Percentiles rank a stretch among this genome's conserved stretches.
phyloP scores from a whole-genome alignment of 192 early-diverging fungal species.

The Umbelopsis vinacea region DNA sequence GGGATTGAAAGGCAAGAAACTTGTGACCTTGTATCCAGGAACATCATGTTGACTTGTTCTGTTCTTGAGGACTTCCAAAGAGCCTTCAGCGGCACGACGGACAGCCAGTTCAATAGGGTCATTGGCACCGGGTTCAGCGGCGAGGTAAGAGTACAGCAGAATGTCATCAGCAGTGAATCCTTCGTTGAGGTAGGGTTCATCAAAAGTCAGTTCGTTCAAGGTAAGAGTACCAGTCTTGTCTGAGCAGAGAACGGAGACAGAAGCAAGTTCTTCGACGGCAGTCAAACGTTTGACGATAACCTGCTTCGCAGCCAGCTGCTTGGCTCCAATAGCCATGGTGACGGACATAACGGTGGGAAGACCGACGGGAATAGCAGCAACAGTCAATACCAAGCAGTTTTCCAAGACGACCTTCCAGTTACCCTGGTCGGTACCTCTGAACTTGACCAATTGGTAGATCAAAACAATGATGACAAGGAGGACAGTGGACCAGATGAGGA shows the following conservation, averaged over 20 bases:
- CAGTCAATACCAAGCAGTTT: constrained; percentile 79
- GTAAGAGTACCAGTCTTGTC: constrained; percentile 93
- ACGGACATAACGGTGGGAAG: constrained; percentile 92
- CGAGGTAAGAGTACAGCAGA: constrained; percentile 77
- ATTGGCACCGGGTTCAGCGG: constrained; percentile 86
- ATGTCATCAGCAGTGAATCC: constrained; percentile 78
- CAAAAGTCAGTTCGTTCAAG: constrained; percentile 89
- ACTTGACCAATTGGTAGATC: constrained; percentile 59
- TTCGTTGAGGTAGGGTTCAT: constrained; percentile 75
- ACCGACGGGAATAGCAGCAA: constrained; percentile 92
- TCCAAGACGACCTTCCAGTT: constrained; percentile 59
- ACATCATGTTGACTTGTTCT: constrained; percentile 59
- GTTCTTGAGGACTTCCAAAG: constrained; percentile 44
- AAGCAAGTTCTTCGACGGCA: constrained; percentile 93
- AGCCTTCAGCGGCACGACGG: constrained; percentile 76
- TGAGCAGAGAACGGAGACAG: constrained; percentile 82
- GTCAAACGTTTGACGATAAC: constrained; percentile 94
- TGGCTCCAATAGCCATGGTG: constrained; percentile 93
- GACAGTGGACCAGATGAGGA: constrained; percentile 81
- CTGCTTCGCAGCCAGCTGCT: constrained; percentile 83
- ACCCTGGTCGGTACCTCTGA: constrained; percentile 44
- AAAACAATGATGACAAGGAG: constrained; percentile 77
- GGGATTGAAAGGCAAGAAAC: constrained; percentile 90
- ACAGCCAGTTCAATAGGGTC: constrained; percentile 91
- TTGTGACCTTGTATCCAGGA: constrained; percentile 87